Conservation (phyloP, 345 rosid genomes). For the Populus ilicifolia region DNA sequence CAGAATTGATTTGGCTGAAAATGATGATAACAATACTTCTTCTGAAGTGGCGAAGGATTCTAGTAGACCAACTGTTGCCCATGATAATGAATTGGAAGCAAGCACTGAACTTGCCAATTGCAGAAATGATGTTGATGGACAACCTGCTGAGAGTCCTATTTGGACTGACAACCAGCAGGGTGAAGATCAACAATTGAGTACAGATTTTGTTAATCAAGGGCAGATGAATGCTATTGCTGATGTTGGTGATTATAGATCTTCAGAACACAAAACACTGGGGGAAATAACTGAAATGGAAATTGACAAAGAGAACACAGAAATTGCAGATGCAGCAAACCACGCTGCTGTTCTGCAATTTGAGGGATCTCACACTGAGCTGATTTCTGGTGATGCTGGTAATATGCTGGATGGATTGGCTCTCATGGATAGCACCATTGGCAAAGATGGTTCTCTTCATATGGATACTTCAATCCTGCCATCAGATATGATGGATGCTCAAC, state of each 20-base stretch:
- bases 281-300: constrained; percentile 43
- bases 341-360: constrained; percentile 19
- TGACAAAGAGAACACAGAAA: constrained; percentile 33
- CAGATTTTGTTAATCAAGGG: constrained; percentile 19
- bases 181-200: constrained; percentile 15
- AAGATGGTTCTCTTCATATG: not conserved
- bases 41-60: constrained; percentile 32
- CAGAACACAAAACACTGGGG: constrained; percentile 39
- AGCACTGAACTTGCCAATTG: constrained; percentile 18
- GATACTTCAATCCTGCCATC: not conserved
- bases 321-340: constrained; percentile 41
- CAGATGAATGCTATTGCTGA: constrained; percentile 23
- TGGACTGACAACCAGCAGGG: constrained; percentile 24
- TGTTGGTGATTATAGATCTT: constrained; percentile 14
- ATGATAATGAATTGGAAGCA: constrained; percentile 38
- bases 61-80: constrained; percentile 39
- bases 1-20: constrained; percentile 46
- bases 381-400: constrained; percentile 3
- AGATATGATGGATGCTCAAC: constrained; percentile 5
- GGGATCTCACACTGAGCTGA: constrained; percentile 1
- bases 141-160: constrained; percentile 24
- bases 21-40: constrained; percentile 36
- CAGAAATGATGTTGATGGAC: constrained; percentile 29
- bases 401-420: constrained; percentile 4
- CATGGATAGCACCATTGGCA: not conserved